Evolutionary conservation across 1,284 basidiomycete species (phyloP), one percentile per base, ranked within the genome.

Genomic region (Uromyces viciae-fabae): DNA sequence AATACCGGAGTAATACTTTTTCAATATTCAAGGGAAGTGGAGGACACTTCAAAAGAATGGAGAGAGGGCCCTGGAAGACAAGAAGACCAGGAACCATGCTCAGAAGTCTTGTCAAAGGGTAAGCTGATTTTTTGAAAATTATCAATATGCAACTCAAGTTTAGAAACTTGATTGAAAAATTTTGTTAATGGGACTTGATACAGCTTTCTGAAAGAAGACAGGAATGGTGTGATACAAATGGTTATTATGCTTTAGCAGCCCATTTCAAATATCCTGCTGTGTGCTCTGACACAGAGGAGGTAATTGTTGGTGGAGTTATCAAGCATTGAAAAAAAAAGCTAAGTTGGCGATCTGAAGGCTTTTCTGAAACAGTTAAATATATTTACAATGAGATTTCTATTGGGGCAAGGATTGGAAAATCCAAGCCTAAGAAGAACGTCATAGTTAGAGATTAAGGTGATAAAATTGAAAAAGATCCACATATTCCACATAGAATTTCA

Each of bases 201-300:
- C 11, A 69, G 66, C 25, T 69, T 69, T 43, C 33, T 69, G 25
- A 69, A 40, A 49, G 71, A 40, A 54, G 71, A n/a, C 71, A 73
- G n/a, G 31, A 54, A 33, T 73, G 71, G 71, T 73, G 71, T 73
- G 71, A 73, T 49, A 36, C 52, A 15, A 73, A 73, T n/a, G 49
- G 49, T 11, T 73, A 73, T 56, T 46, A 36, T 19, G 46, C 40
- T 22, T 46, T 73, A 25, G 71, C 71, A 36, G 28, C 71, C 33
- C 71, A 73, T 36, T 73, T 73, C 40, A 58, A 73, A 22, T 43
- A 73, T 36, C 31, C 33, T 28, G 49, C 46, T 33, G 71, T 73
- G 52, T 73, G 71, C 38, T 73, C 52, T 3, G 71, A 52, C 56
- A 73, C 71, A 1, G 52, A 73, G 71, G 71, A 73, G 52, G 3